Percentiles rank a stretch among this genome's conserved stretches.
These are phyloP conservation scores for Ceratocystis lukuohia DNA, from an alignment of 2,329 filamentous ascomycete genomes.

Conservation along the genomic window DNA sequence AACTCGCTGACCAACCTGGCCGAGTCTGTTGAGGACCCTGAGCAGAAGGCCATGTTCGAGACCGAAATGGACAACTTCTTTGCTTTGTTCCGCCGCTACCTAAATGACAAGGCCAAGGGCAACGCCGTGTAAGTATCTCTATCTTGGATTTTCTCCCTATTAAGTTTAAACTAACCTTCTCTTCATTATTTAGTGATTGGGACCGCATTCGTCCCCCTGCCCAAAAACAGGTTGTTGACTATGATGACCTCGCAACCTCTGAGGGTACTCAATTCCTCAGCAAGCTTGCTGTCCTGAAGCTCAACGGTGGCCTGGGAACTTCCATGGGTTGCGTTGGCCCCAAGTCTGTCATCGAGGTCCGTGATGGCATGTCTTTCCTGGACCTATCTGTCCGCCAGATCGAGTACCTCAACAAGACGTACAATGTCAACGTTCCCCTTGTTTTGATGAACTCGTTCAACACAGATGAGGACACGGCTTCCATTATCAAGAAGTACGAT, in stretches of 20 bases:
- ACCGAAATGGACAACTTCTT: slow-evolving; percentile 99
- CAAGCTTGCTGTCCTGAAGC: slow-evolving; percentile 97
- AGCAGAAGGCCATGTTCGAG: slow-evolving; percentile 88
- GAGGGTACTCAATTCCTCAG: slow-evolving; percentile 89
- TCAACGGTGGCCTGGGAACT: slow-evolving; percentile 97
- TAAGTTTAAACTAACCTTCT: neutral
- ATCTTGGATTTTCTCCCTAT: neutral
- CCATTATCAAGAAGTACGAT: slow-evolving; percentile 99
- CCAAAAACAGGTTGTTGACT: slow-evolving; percentile 86
- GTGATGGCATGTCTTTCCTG: slow-evolving; percentile 99
- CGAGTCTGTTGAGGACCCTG: slow-evolving; percentile 74
- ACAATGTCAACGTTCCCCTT: slow-evolving; percentile 93
- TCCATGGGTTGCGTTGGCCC: slow-evolving; percentile 99
- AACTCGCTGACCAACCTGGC: slow-evolving; percentile 87
- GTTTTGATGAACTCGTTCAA: slow-evolving; percentile 99
- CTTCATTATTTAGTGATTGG: slow-evolving; percentile 56
- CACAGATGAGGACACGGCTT: slow-evolving; percentile 93
- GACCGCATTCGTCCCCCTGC: slow-evolving; percentile 91
- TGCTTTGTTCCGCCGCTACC: slow-evolving; percentile 90
- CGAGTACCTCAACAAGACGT: slow-evolving; percentile 97
- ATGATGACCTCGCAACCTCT: slow-evolving; percentile 75
- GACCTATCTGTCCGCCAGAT: slow-evolving; percentile 98
- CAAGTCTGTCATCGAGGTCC: slow-evolving; percentile 98
- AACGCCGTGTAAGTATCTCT: slow-evolving; percentile 57
- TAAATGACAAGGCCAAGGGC: slow-evolving; percentile 98